Conservation (phyloP, 2,329 filamentous ascomycete species). For the Aureobasidium sp. region DNA sequence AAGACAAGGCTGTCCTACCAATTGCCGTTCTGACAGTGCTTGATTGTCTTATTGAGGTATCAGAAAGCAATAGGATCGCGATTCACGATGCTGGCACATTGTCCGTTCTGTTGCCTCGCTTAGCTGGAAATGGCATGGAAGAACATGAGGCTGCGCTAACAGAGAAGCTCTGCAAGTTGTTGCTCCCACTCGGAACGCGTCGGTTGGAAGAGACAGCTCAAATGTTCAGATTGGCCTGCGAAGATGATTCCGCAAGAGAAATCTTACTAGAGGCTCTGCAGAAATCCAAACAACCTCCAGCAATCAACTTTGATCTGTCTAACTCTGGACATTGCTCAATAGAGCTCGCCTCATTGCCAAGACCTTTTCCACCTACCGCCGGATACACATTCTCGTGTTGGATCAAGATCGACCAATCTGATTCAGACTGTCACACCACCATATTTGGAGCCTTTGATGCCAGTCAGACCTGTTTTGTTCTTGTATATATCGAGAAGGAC, state of each 20-base stretch:
- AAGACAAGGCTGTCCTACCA: background rate
- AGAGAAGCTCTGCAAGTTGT: conserved; percentile 58
- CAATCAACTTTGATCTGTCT: conserved; percentile 90
- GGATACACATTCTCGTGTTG: conserved; percentile 90
- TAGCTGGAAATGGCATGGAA: background rate
- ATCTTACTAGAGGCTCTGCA: conserved; percentile 70
- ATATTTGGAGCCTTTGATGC: conserved; percentile 92
- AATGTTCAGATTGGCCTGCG: conserved; percentile 55
- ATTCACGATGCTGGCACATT: conserved; percentile 16
- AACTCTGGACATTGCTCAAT: conserved; percentile 82
- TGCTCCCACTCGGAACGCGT: conserved; percentile 71
- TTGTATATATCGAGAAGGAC: conserved; percentile 90
- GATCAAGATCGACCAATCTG: conserved; percentile 83
- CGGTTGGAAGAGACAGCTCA: conserved; percentile 76
- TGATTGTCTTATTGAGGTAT: background rate
- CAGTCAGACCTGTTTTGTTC: conserved; percentile 85
- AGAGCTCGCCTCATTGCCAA: conserved; percentile 79
- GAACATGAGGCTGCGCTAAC: conserved; percentile 35
- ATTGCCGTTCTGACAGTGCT: conserved; percentile 6
- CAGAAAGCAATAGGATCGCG: conserved; percentile 10
- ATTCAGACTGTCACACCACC: conserved; percentile 79
- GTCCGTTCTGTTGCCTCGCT: conserved; percentile 7
- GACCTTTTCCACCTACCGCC: conserved; percentile 71
- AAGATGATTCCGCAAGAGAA: conserved; percentile 49
- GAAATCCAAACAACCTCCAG: conserved; percentile 68